These are phyloP conservation scores for Verticillium dahliae DNA, from an alignment of 2,329 filamentous ascomycete genomes.

Conservation along the genomic window DNA sequence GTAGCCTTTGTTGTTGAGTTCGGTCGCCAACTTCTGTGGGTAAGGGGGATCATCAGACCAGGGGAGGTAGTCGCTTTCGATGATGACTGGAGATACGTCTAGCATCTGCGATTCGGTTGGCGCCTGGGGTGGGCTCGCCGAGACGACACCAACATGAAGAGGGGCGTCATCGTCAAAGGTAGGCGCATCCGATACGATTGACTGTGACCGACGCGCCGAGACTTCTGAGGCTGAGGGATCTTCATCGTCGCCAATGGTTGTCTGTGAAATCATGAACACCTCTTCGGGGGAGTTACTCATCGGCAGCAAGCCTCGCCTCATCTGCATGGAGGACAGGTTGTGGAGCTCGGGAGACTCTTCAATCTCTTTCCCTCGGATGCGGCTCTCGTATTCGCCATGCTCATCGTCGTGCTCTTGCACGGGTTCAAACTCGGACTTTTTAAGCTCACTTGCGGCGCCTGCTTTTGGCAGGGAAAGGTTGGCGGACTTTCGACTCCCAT, in stretches of 20 bases:
- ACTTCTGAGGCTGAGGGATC: slow-evolving; percentile 20
- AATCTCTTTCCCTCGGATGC: slow-evolving; percentile 35
- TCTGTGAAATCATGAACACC: slow-evolving; percentile 39
- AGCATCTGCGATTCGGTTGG: slow-evolving; percentile 22
- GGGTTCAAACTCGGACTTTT: slow-evolving; percentile 7
- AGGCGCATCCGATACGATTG: slow-evolving; percentile 1
- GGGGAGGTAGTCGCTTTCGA: slow-evolving; percentile 53
- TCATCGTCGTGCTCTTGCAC: slow-evolving; percentile 15
- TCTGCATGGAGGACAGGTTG: neutral
- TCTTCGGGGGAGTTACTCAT: slow-evolving; percentile 27
- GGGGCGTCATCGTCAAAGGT: slow-evolving; percentile 8
- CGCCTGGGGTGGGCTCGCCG: slow-evolving; percentile 19
- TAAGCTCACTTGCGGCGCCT: slow-evolving; percentile 4
- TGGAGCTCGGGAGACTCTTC: slow-evolving; percentile 12
- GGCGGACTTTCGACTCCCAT: slow-evolving; percentile 33
- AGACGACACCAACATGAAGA: slow-evolving; percentile 7
- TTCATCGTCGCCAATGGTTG: slow-evolving; percentile 25
- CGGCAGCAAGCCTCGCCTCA: neutral
- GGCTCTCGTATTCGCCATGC: slow-evolving; percentile 36
- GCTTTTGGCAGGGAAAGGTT: slow-evolving; percentile 28
- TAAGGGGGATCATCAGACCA: slow-evolving; percentile 53
- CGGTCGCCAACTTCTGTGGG: slow-evolving; percentile 32
- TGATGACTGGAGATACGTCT: slow-evolving; percentile 33
- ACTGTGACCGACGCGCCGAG: neutral
- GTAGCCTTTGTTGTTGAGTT: neutral